Conservation (phyloP, 805 yeast species). For the Candida patagonica region DNA sequence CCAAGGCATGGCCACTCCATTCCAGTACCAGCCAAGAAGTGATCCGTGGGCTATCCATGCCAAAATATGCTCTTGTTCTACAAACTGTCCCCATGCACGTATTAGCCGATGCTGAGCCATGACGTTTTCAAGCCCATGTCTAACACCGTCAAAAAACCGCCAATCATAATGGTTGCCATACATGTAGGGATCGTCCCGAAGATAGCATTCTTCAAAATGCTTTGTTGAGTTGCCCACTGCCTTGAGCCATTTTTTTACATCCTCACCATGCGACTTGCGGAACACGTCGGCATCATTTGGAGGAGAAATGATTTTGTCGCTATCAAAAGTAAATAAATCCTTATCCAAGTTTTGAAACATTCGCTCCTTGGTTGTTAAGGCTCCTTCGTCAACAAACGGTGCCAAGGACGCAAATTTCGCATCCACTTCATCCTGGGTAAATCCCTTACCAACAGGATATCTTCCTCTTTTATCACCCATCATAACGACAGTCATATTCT, state of each 20-base stretch:
- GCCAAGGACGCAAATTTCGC: neutral
- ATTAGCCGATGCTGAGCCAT: slow-evolving; percentile 40
- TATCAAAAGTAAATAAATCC: slow-evolving; percentile 13
- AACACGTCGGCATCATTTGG: slow-evolving; percentile 6
- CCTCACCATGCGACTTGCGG: slow-evolving; percentile 10
- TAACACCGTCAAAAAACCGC: slow-evolving; percentile 48
- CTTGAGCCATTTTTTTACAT: slow-evolving; percentile 11
- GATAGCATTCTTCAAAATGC: slow-evolving; percentile 15
- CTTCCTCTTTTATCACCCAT: slow-evolving; percentile 8
- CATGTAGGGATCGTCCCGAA: slow-evolving; percentile 14
- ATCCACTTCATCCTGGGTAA: slow-evolving; percentile 1
- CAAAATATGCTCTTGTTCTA: slow-evolving; percentile 33
- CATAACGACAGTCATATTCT: slow-evolving; percentile 14
- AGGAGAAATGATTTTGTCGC: slow-evolving; percentile 5
- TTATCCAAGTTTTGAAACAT: slow-evolving; percentile 10
- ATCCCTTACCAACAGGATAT: slow-evolving; percentile 1
- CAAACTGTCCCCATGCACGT: slow-evolving; percentile 38
- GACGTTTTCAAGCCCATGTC: slow-evolving; percentile 31
- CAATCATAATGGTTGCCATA: slow-evolving; percentile 44
- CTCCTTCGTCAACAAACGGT: slow-evolving; percentile 3
- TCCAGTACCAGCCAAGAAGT: slow-evolving; percentile 40
- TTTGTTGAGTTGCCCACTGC: slow-evolving; percentile 12
- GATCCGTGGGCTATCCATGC: slow-evolving; percentile 45
- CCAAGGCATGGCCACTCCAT: slow-evolving; percentile 46
- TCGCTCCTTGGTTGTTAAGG: slow-evolving; percentile 5